phyloP scores from a whole-genome alignment of 2,329 filamentous ascomycete genomes.

The Rhytidhysteron rufulum region DNA sequence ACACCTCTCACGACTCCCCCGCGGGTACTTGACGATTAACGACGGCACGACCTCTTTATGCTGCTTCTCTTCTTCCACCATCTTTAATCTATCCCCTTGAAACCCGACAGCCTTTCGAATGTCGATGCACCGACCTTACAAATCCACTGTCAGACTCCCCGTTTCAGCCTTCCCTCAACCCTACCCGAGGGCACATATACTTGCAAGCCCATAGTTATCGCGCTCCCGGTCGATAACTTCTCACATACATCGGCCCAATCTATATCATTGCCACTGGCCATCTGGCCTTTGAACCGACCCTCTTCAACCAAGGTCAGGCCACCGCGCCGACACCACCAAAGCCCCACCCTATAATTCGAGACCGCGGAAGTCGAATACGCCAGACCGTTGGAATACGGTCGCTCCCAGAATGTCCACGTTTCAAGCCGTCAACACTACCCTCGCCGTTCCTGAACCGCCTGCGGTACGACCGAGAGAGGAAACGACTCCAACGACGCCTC shows the following conservation, averaged over 20 bases:
- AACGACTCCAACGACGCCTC: constrained; percentile 55
- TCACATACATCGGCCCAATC: not conserved
- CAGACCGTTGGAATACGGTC: not conserved
- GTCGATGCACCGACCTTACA: constrained; percentile 29
- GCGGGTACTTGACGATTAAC: constrained; percentile 15
- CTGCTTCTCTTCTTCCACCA: not conserved
- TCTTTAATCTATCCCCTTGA: constrained; percentile 3
- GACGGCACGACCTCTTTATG: constrained; percentile 11
- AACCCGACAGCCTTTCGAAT: constrained; percentile 24
- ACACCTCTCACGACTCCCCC: constrained; percentile 10
- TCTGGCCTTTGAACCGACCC: constrained; percentile 6
- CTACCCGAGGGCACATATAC: constrained; percentile 2
- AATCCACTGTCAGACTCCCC: constrained; percentile 29
- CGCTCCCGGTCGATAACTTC: constrained; percentile 1
- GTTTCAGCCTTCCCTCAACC: constrained; percentile 32
- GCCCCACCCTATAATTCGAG: not conserved
- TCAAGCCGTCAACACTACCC: constrained; percentile 57
- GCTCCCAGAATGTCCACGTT: constrained; percentile 53
- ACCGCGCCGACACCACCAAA: not conserved
- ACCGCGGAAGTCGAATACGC: not conserved
- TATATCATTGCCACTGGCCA: constrained; percentile 7
- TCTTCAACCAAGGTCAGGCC: not conserved
- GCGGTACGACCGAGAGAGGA: constrained; percentile 49
- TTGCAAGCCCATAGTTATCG: constrained; percentile 1
- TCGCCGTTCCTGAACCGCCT: constrained; percentile 40